Conservation (phyloP, 495 filamentous ascomycete species). For the Xylaria telfairii region DNA sequence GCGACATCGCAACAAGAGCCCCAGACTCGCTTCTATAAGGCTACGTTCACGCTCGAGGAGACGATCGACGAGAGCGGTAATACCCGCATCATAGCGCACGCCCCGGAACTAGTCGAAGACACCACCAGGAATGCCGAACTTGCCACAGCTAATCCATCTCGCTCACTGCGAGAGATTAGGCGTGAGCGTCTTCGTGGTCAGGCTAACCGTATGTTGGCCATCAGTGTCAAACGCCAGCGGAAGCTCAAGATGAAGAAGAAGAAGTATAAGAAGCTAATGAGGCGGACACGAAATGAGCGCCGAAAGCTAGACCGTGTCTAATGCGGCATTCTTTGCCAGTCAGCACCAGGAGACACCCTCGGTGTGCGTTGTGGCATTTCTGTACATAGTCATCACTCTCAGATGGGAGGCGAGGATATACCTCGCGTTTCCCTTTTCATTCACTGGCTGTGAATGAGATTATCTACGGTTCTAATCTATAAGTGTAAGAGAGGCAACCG, state of each 20-base stretch:
- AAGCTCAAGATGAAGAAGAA: conserved; percentile 99
- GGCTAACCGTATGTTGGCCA: conserved; percentile 59
- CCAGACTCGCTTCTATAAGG: conserved; percentile 72
- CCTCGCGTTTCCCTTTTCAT: neutral
- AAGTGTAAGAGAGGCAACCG: conserved; percentile 3
- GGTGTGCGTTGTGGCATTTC: neutral
- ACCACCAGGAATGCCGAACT: conserved; percentile 21
- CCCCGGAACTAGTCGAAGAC: conserved; percentile 54
- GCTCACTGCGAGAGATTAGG: conserved; percentile 51
- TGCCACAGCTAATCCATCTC: conserved; percentile 32
- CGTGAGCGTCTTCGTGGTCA: conserved; percentile 52
- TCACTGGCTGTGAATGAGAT: neutral
- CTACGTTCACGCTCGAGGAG: conserved; percentile 83
- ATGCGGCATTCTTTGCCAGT: conserved; percentile 20
- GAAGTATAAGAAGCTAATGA: conserved; percentile 99
- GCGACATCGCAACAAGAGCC: conserved; percentile 40
- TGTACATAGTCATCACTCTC: conserved; percentile 20
- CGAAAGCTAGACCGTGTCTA: conserved; percentile 77
- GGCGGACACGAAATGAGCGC: conserved; percentile 84
- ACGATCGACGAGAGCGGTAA: conserved; percentile 71
- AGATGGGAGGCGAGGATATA: neutral
- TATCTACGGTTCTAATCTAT: conserved; percentile 14
- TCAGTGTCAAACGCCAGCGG: conserved; percentile 87
- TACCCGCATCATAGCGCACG: conserved; percentile 61
- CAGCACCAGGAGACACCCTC: neutral